Conservation (phyloP, 2,329 filamentous ascomycete species). For the Pseudocercospora fuligena region DNA sequence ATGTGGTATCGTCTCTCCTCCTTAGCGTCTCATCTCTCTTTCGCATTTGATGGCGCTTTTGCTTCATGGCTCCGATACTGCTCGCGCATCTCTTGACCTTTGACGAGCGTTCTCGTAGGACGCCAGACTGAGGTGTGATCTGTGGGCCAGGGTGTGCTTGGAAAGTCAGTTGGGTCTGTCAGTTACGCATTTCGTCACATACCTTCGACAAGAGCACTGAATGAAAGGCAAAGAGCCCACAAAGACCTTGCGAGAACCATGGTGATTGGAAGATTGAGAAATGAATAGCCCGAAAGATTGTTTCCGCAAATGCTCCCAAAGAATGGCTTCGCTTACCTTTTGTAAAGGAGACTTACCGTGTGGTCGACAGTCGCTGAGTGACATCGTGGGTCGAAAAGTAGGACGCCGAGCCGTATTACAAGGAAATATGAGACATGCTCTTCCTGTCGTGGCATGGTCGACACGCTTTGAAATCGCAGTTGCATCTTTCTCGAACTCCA, state of each 20-base stretch:
- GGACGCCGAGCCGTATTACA: neutral
- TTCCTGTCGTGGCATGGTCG: neutral
- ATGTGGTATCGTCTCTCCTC: constrained; percentile 17
- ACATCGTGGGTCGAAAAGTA: neutral
- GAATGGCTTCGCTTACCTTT: neutral
- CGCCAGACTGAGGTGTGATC: neutral
- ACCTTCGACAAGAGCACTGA: constrained; percentile 3
- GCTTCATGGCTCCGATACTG: constrained; percentile 21
- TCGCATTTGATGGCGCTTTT: constrained; percentile 16
- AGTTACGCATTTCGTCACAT: neutral
- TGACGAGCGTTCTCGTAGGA: constrained; percentile 8
- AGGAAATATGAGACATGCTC: neutral
- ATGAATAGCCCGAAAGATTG: no score
- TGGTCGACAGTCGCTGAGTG: neutral
- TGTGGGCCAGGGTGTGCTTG: constrained; percentile 11
- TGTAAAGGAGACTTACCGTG: neutral
- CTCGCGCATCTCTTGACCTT: constrained; percentile 17
- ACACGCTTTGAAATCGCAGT: neutral
- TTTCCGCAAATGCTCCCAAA: no score
- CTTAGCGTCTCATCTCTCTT: constrained; percentile 9
- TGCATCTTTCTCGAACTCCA: neutral
- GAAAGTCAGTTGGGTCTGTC: neutral
- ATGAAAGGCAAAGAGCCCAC: neutral
- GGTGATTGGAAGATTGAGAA: neutral
- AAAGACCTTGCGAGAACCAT: neutral